phyloP scores from a whole-genome alignment of 2,329 filamentous ascomycete genomes.

The Cladosporium phlei region DNA sequence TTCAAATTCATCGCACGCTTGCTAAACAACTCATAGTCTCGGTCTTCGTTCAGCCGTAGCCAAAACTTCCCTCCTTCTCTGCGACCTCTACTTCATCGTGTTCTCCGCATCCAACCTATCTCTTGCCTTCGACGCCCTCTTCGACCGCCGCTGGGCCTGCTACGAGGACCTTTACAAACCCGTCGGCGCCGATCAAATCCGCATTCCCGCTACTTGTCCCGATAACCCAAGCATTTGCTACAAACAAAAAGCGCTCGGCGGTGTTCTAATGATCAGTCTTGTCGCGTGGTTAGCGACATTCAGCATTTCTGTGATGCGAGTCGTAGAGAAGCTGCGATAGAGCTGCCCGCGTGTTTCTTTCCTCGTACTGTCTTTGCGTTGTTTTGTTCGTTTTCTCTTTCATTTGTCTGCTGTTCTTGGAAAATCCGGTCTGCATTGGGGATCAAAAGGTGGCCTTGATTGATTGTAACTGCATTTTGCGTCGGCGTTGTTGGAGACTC shows the following conservation, averaged over 20 bases:
- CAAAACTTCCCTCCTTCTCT: conserved; percentile 83
- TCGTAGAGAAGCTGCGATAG: conserved; percentile 33
- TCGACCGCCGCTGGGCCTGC: conserved; percentile 54
- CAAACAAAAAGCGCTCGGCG: conserved; percentile 66
- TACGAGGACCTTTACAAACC: conserved; percentile 23
- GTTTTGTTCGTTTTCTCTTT: too few relatives aligned
- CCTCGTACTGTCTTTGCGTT: too few relatives aligned
- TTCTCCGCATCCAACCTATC: conserved; percentile 93
- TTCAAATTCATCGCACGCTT: too few relatives aligned
- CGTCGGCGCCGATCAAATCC: conserved; percentile 17
- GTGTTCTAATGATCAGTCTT: conserved; percentile 73
- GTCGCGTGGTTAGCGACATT: conserved; percentile 90
- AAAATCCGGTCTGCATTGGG: too few relatives aligned
- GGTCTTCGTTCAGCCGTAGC: conserved; percentile 77
- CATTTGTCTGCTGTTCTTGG: too few relatives aligned
- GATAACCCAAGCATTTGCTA: conserved; percentile 49
- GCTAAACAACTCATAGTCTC: conserved; percentile 45
- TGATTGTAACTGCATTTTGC: conserved; percentile 5
- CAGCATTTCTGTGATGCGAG: conserved; percentile 60
- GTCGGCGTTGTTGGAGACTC: conserved; percentile 1
- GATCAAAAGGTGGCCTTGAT: too few relatives aligned
- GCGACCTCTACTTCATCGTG: conserved; percentile 94
- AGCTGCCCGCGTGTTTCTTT: too few relatives aligned
- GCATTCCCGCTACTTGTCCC: conserved; percentile 30
- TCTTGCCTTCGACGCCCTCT: conserved; percentile 79